phyloP scores from a whole-genome alignment of 768 basidiomycete genomes.

The Trametes elegans region DNA sequence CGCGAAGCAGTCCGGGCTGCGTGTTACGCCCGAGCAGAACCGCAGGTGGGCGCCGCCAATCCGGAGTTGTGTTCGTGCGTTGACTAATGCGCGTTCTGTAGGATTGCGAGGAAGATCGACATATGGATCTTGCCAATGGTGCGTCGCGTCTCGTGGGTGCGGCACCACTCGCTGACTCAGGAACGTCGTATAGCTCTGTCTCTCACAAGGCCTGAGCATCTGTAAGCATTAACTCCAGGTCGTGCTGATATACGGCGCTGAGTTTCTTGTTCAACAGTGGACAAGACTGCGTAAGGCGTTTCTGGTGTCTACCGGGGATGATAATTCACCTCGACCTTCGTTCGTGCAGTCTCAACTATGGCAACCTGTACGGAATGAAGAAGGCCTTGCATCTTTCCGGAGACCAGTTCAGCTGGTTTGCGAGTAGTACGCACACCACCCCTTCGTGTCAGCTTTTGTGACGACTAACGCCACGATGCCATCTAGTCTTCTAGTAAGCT shows the following conservation, averaged over 20 bases:
- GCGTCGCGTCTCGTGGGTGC: not conserved
- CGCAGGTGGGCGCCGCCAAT: not conserved
- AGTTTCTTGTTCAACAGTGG: conserved; percentile 15
- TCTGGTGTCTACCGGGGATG: not conserved
- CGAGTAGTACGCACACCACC: conserved; percentile 17
- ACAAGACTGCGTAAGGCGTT: conserved; percentile 30
- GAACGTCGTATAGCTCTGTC: conserved; percentile 19
- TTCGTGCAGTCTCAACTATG: conserved; percentile 25
- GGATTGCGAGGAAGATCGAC: conserved; percentile 29
- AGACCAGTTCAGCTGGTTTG: conserved; percentile 20
- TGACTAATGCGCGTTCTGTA: not conserved
- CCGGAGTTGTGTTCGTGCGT: too few species aligned
- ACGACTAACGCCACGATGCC: conserved; percentile 13
- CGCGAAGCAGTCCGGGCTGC: conserved; percentile 13
- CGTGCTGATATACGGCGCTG: too few species aligned
- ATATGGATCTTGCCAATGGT: conserved; percentile 28
- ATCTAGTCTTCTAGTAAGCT: conserved; percentile 20
- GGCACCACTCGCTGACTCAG: not conserved
- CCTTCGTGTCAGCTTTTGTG: not conserved
- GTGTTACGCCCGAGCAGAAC: conserved; percentile 12
- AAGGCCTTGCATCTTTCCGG: conserved; percentile 15
- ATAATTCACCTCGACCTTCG: not conserved
- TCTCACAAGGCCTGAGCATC: conserved; percentile 31
- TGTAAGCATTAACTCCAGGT: not conserved
- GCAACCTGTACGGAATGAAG: conserved; percentile 33